A percentile compares a stretch with the other conserved stretches of the same genome.
These are phyloP conservation scores for Rubia tinctorum DNA, from an alignment of 305 asterid species.

Conservation along the genomic window DNA sequence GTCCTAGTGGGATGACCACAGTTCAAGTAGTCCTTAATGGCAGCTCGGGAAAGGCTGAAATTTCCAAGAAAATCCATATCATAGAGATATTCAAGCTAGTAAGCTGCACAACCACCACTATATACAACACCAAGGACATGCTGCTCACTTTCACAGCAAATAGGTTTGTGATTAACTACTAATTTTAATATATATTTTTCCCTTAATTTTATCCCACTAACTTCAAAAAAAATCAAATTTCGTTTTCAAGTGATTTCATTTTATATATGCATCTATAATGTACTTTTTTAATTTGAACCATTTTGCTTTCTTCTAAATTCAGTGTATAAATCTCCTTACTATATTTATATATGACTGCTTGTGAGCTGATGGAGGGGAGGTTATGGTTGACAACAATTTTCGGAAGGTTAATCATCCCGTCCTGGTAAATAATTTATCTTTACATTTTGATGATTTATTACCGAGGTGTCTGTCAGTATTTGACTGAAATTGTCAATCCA, in stretches of 20 bases:
- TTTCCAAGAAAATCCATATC: constrained; percentile 27
- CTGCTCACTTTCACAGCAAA: constrained; percentile 66
- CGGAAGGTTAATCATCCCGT: constrained; percentile 67
- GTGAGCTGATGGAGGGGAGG: constrained; percentile 79
- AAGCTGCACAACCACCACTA: constrained; percentile 41
- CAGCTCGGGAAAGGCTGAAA: constrained; percentile 17
- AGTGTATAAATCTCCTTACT: not conserved
- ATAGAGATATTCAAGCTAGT: constrained; percentile 70
- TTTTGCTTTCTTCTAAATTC: not conserved
- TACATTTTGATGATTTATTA: constrained; percentile 4
- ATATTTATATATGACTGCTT: constrained; percentile 17
- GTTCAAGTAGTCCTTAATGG: constrained; percentile 36
- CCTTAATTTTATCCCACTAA: no score
- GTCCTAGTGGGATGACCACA: constrained; percentile 24
- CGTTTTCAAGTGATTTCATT: no score
- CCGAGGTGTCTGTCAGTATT: not conserved
- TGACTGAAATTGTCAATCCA: constrained; percentile 12
- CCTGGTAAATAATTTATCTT: constrained; percentile 37
- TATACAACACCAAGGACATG: constrained; percentile 56
- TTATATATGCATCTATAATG: not conserved
- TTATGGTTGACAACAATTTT: constrained; percentile 70
- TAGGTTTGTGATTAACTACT: constrained; percentile 54
- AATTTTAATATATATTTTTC: not conserved
- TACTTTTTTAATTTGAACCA: not conserved
- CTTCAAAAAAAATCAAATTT: no score